Conservation (phyloP, 2,329 filamentous ascomycete genomes). For the Microcyclospora pomicola region DNA sequence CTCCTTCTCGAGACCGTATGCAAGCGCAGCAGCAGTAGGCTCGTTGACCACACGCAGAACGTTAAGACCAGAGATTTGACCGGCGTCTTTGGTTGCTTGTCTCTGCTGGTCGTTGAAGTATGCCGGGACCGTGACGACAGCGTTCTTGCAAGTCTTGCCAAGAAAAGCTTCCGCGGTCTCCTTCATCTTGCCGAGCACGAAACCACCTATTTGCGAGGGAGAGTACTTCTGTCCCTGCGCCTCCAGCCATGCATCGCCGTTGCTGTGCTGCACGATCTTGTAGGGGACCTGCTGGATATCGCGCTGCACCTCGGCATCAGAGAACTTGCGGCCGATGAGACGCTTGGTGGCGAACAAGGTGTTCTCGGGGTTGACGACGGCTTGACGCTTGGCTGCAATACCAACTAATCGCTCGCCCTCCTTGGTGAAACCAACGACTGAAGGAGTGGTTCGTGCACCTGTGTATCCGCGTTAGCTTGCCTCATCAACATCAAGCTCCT, state of each 20-base stretch:
- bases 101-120: constrained; percentile 99
- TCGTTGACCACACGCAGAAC: constrained; percentile 97
- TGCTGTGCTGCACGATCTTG: constrained; percentile 95
- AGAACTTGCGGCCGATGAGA: constrained; percentile 96
- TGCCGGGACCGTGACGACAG: constrained; percentile 88
- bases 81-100: constrained; percentile 95
- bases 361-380: constrained; percentile 96
- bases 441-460: constrained; percentile 84
- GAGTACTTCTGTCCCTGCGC: constrained; percentile 92
- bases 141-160: constrained; percentile 82
- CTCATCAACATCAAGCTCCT: background rate
- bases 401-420: constrained; percentile 92
- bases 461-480: constrained; percentile 8
- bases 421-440: constrained; percentile 88
- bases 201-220: constrained; percentile 94
- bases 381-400: constrained; percentile 95
- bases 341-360: constrained; percentile 97
- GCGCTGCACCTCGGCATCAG: constrained; percentile 82
- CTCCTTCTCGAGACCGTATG: constrained; percentile 93
- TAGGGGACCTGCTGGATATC: constrained; percentile 97
- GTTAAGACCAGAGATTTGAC: constrained; percentile 89
- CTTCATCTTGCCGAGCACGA: constrained; percentile 97
- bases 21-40: constrained; percentile 87
- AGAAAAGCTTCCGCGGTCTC: constrained; percentile 93
- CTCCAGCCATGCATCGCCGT: constrained; percentile 92